A percentile compares a stretch with the other conserved stretches of the same genome.
These are phyloP conservation scores for Nannochloropsis gaditana DNA, from an alignment of 108 stramenopile species.

Conservation along the genomic window DNA sequence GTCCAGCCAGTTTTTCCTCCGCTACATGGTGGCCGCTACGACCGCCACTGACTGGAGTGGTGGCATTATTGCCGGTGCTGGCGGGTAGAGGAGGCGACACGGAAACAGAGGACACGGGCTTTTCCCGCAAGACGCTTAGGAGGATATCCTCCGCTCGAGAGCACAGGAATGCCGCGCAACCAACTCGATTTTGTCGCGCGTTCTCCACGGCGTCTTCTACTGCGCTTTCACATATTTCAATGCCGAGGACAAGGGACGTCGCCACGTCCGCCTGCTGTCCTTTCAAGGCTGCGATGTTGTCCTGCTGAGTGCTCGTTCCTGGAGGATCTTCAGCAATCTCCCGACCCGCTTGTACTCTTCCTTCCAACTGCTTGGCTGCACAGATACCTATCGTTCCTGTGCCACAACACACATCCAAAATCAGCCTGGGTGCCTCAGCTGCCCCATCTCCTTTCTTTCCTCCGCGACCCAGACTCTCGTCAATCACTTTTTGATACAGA, in stretches of 20 bases:
- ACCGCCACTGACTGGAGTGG: neutral
- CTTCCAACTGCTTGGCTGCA: slow-evolving; percentile 28
- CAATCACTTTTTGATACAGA: slow-evolving; percentile 70
- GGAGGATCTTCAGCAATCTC: too few species aligned
- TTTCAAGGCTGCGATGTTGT: too few species aligned
- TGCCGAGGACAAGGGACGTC: slow-evolving; percentile 64
- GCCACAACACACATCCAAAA: slow-evolving; percentile 90
- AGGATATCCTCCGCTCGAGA: slow-evolving; percentile 25
- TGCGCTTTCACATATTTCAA: slow-evolving; percentile 74
- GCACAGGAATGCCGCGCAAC: slow-evolving; percentile 44
- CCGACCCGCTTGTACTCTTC: neutral
- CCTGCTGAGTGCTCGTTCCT: too few species aligned
- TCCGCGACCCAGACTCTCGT: slow-evolving; percentile 33
- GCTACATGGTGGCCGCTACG: neutral
- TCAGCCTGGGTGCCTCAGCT: slow-evolving; percentile 25
- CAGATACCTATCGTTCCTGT: slow-evolving; percentile 86
- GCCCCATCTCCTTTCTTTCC: neutral
- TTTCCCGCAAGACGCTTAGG: neutral
- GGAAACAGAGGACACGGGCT: neutral
- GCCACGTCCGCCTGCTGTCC: too few species aligned
- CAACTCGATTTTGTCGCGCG: slow-evolving; percentile 61
- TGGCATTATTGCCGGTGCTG: neutral
- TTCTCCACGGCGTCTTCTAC: slow-evolving; percentile 76
- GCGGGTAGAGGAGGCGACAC: too few species aligned
- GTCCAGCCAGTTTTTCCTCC: neutral